Conservation (phyloP, 2,329 filamentous ascomycete species). For the Fusarium newnesense region DNA sequence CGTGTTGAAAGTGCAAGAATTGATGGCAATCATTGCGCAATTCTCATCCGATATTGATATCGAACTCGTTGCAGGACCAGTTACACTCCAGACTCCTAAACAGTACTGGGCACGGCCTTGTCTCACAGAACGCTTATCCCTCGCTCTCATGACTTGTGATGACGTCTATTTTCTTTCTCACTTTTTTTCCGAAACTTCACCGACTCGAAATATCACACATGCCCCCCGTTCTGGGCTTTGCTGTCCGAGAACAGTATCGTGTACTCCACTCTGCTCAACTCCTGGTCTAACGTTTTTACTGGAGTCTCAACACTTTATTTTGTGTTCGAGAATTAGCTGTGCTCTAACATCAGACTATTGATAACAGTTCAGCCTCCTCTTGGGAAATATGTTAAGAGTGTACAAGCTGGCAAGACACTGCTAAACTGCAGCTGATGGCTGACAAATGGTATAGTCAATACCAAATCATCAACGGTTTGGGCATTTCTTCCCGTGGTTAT, state of each 20-base stretch:
- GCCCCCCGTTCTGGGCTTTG: conserved; percentile 24
- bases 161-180: conserved; percentile 34
- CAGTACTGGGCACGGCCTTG: conserved; percentile 25
- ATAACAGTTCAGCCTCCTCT: neutral
- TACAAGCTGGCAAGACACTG: neutral
- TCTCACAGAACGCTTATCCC: conserved; percentile 6
- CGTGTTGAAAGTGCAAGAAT: neutral
- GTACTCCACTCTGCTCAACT: conserved; percentile 14
- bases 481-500: conserved; percentile 34
- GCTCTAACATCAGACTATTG: neutral
- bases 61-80: neutral
- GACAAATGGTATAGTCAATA: conserved; percentile 40
- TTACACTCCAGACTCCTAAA: neutral
- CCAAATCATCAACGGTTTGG: conserved; percentile 31
- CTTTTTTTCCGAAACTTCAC: conserved; percentile 44
- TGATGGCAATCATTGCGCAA: neutral
- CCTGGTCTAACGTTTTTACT: neutral
- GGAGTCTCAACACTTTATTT: neutral
- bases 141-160: conserved; percentile 22
- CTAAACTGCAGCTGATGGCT: conserved; percentile 19
- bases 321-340: neutral
- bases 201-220: conserved; percentile 37
- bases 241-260: neutral
- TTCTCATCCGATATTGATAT: neutral
- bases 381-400: neutral